Percentiles rank a stretch among this genome's conserved stretches.
Conservation (phyloP, 371 early-diverging fungal species). For the Lichtheimia ornata region DNA sequence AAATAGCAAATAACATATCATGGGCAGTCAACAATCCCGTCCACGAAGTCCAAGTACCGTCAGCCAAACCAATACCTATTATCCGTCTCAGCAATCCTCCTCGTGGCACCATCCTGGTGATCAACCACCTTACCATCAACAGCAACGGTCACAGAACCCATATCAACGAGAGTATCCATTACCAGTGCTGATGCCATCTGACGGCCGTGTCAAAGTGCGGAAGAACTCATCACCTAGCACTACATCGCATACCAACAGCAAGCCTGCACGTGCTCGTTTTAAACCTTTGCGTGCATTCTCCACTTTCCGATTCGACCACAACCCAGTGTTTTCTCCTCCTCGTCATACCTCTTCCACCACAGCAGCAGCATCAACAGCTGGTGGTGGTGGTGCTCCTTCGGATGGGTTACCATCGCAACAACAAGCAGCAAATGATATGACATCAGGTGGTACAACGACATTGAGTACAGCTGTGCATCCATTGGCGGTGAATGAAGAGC, state of each 20-base stretch:
- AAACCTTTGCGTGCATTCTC: conserved; percentile 8
- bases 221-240: conserved; percentile 39
- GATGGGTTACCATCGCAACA: neutral
- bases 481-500: neutral
- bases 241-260: neutral
- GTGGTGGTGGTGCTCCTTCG: neutral
- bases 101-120: conserved; percentile 14
- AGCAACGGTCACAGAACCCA: neutral
- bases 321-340: neutral
- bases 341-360: neutral
- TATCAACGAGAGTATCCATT: conserved; percentile 39
- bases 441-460: neutral
- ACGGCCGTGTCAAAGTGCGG: conserved; percentile 35
- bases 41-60: conserved; percentile 20
- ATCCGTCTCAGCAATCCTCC: conserved; percentile 15
- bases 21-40: conserved; percentile 44
- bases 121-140: conserved; percentile 10
- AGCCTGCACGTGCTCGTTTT: conserved; percentile 3
- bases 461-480: conserved; percentile 9
- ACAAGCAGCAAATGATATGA: neutral
- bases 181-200: conserved; percentile 26
- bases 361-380: no score
- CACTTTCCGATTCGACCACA: conserved; percentile 5
- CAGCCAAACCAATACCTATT: conserved; percentile 25
- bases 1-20: conserved; percentile 6